Percentiles rank a stretch among this genome's conserved stretches.
These are phyloP conservation scores for Orbilia oligospora DNA, from an alignment of 2,329 filamentous ascomycete genomes.

Conservation along the genomic window DNA sequence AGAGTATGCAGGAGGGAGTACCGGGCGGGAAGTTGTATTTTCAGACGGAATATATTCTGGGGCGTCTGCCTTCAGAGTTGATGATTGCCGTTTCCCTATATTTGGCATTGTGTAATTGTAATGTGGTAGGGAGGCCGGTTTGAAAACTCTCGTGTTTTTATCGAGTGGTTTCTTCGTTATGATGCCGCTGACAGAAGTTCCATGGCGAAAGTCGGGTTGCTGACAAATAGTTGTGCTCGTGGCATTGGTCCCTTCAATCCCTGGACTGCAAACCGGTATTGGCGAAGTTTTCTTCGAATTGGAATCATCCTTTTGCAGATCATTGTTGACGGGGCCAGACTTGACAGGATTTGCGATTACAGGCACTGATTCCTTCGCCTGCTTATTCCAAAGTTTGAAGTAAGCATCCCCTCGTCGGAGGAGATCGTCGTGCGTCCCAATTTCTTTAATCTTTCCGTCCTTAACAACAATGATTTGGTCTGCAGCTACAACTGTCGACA, in stretches of 20 bases:
- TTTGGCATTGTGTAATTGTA: constrained; percentile 36
- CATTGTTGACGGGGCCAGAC: constrained; percentile 44
- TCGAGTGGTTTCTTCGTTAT: not conserved
- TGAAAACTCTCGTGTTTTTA: constrained; percentile 37
- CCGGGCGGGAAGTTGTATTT: constrained; percentile 5
- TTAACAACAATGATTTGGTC: constrained; percentile 78
- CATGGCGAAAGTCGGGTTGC: constrained; percentile 15
- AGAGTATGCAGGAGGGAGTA: constrained; percentile 45
- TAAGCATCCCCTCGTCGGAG: constrained; percentile 75
- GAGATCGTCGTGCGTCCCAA: constrained; percentile 75
- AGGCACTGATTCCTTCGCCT: constrained; percentile 66
- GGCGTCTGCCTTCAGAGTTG: constrained; percentile 67
- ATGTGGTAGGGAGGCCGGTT: constrained; percentile 56
- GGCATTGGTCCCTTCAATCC: not conserved
- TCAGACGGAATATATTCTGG: constrained; percentile 67
- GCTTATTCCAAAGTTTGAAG: constrained; percentile 76
- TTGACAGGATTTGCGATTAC: constrained; percentile 35
- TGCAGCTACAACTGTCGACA: constrained; percentile 80
- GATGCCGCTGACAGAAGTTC: not conserved
- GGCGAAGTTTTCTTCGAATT: constrained; percentile 49
- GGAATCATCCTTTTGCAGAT: constrained; percentile 42
- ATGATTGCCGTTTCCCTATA: constrained; percentile 35
- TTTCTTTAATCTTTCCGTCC: constrained; percentile 75
- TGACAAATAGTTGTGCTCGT: constrained; percentile 57
- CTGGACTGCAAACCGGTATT: constrained; percentile 30